Percentiles rank a stretch among this genome's conserved stretches.
phyloP scores from a whole-genome alignment of 768 basidiomycete genomes.

The Leccinellum luteum region DNA sequence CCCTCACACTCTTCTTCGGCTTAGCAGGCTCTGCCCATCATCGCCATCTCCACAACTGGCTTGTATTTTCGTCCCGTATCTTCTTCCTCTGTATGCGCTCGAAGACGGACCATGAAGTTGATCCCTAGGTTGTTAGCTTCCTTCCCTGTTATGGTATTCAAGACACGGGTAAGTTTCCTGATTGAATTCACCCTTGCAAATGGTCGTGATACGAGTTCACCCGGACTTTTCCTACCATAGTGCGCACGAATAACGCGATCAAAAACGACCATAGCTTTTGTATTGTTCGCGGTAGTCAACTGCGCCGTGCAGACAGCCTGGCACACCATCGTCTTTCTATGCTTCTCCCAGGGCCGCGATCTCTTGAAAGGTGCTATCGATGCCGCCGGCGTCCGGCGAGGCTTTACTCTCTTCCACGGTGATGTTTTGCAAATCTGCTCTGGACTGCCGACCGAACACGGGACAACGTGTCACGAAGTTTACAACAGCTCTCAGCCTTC shows the following conservation, averaged over 20 bases:
- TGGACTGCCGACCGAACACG: conserved; percentile 34
- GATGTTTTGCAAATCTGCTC: conserved; percentile 35
- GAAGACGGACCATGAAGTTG: not conserved
- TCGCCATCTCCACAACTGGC: not conserved
- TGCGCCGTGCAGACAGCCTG: conserved; percentile 41
- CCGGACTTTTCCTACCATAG: conserved; percentile 25
- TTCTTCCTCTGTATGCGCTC: conserved; percentile 12
- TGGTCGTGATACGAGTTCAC: not conserved
- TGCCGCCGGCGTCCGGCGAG: conserved; percentile 24
- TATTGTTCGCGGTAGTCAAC: conserved; percentile 43
- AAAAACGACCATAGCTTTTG: conserved; percentile 48
- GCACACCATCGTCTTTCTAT: conserved; percentile 38
- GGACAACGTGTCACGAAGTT: conserved; percentile 21
- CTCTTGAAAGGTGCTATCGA: conserved; percentile 34
- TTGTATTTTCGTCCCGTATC: not conserved
- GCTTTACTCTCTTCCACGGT: conserved; percentile 20
- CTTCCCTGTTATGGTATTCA: not conserved
- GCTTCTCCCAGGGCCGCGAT: conserved; percentile 35
- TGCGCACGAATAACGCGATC: conserved; percentile 48
- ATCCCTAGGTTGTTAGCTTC: not conserved
- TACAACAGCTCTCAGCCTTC: conserved; percentile 3
- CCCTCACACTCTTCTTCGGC: not conserved
- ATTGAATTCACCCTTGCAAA: not conserved
- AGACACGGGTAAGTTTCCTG: conserved; percentile 14
- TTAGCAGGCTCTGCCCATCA: not conserved